Conservation (phyloP, 805 yeast species). For the Yarrowia osloensis region DNA sequence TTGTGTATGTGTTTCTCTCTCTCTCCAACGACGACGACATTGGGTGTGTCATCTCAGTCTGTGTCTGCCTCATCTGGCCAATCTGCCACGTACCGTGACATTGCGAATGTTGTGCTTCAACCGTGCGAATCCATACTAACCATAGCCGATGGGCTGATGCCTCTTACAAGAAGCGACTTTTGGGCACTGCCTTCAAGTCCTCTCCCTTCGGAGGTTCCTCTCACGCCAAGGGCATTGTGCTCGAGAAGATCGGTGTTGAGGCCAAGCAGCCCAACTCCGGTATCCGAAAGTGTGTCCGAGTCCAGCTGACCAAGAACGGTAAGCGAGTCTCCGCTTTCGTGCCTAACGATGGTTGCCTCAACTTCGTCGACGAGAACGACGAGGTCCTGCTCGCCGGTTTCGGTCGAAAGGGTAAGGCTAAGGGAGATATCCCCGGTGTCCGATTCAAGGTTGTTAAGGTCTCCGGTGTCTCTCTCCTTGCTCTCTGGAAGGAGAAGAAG, state of each 20-base stretch:
- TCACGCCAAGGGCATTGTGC: slow-evolving; percentile 99
- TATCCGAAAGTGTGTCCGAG: slow-evolving; percentile 99
- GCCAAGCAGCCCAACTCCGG: slow-evolving; percentile 99
- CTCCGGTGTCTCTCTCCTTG: slow-evolving; percentile 99
- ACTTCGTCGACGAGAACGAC: slow-evolving; percentile 99
- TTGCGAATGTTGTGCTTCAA: not conserved
- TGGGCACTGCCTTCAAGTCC: slow-evolving; percentile 99
- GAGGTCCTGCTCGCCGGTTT: slow-evolving; percentile 99
- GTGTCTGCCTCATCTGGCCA: not conserved
- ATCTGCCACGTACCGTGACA: not conserved
- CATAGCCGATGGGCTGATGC: slow-evolving; percentile 97
- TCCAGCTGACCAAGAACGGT: slow-evolving; percentile 99
- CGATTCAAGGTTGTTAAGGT: slow-evolving; percentile 99
- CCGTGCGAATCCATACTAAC: slow-evolving; percentile 34
- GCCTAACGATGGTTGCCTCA: slow-evolving; percentile 99
- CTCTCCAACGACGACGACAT: not conserved
- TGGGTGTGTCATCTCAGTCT: not conserved
- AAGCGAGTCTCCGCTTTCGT: slow-evolving; percentile 99
- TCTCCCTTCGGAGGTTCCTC: slow-evolving; percentile 99
- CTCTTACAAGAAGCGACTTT: slow-evolving; percentile 96
- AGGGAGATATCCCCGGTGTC: slow-evolving; percentile 99
- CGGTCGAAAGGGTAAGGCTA: slow-evolving; percentile 99
- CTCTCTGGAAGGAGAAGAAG: slow-evolving; percentile 99
- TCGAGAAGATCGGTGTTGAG: slow-evolving; percentile 99
- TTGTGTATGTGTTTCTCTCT: not conserved